Percentiles rank a stretch among this genome's conserved stretches.
Conservation (phyloP, 805 yeast species). For the Starmerella kuoi region DNA sequence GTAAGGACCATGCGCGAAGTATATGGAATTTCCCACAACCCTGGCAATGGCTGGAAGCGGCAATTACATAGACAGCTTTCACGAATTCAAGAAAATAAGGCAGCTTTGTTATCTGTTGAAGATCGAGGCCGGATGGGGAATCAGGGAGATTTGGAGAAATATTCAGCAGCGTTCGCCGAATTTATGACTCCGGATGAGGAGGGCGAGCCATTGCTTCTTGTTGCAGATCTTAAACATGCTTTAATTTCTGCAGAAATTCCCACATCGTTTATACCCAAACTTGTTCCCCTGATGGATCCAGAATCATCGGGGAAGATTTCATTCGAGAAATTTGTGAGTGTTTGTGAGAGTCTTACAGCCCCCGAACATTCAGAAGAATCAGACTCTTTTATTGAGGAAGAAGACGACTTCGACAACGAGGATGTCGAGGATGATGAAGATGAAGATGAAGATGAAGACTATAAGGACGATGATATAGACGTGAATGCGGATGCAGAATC, state of each 20-base stretch:
- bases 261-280: conserved; percentile 11
- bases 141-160: conserved; percentile 8
- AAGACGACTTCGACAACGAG: conserved; percentile 8
- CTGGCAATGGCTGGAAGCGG: too few relatives aligned
- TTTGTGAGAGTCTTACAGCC: conserved; percentile 4
- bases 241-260: conserved; percentile 24
- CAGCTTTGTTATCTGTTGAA: too few relatives aligned
- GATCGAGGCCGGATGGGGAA: too few relatives aligned
- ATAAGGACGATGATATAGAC: conserved; percentile 3
- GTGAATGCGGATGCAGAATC: too few relatives aligned
- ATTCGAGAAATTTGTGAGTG: conserved; percentile 24
- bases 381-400: background rate
- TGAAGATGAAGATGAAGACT: conserved; percentile 1
- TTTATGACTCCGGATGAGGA: conserved; percentile 25
- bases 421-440: conserved; percentile 10
- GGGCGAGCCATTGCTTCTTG: conserved; percentile 22
- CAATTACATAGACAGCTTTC: too few relatives aligned
- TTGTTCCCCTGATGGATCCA: conserved; percentile 22
- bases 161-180: conserved; percentile 23
- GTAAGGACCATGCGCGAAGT: too few relatives aligned
- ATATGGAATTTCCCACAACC: too few relatives aligned
- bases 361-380: background rate
- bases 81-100: too few relatives aligned
- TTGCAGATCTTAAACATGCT: conserved; percentile 22
- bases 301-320: conserved; percentile 24